Conservation (phyloP, 306 rosid genomes). For the Sechiopsis laciniata region DNA sequence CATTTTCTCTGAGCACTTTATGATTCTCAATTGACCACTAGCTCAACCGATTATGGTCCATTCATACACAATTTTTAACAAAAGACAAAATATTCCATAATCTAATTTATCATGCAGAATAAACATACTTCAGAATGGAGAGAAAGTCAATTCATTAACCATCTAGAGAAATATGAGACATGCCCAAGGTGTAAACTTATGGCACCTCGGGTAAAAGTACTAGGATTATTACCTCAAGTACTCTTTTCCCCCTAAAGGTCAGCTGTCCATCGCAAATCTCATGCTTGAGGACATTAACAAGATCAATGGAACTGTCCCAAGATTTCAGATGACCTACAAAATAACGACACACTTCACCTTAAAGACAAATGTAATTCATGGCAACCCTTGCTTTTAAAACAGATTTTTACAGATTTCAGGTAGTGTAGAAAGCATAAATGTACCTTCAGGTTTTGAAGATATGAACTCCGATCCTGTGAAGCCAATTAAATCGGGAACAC, state of each 20-base stretch:
- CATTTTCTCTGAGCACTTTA: too few species aligned
- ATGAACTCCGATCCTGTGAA: slow-evolving; percentile 59
- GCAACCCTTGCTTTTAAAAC: neutral
- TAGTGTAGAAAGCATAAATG: slow-evolving; percentile 23
- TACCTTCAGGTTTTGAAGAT: slow-evolving; percentile 74
- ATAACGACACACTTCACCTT: slow-evolving; percentile 1
- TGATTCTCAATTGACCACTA: too few species aligned
- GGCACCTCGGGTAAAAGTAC: slow-evolving; percentile 16
- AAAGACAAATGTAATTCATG: neutral
- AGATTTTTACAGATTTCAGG: neutral
- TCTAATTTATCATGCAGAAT: neutral
- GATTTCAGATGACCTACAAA: slow-evolving; percentile 68
- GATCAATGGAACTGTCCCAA: slow-evolving; percentile 87
- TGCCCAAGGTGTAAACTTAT: neutral
- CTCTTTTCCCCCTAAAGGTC: slow-evolving; percentile 91
- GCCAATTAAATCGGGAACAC: slow-evolving; percentile 83
- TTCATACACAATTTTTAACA: neutral
- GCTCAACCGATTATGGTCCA: too few species aligned
- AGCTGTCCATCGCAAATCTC: slow-evolving; percentile 96
- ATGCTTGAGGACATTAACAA: slow-evolving; percentile 75
- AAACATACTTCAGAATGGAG: slow-evolving; percentile 1
- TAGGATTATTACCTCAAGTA: slow-evolving; percentile 71
- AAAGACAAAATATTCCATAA: neutral
- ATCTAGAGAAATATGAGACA: neutral
- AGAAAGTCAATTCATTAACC: neutral